phyloP scores from a whole-genome alignment of 805 yeast genomes.

The Saturnispora bothae region DNA sequence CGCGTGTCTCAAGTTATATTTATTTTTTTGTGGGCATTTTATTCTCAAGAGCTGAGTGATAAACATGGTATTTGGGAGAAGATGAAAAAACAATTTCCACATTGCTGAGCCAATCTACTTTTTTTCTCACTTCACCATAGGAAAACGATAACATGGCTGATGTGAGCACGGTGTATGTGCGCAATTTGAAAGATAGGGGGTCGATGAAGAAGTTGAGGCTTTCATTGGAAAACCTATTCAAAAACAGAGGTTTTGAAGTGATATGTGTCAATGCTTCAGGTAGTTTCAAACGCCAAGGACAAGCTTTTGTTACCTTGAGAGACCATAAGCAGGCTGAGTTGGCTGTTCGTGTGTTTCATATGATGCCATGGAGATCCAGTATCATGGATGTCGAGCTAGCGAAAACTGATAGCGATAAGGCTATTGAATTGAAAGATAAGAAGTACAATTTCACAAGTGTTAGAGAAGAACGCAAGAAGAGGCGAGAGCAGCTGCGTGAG shows the following conservation, averaged over 20 bases:
- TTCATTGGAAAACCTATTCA: conserved; percentile 33
- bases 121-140: no score
- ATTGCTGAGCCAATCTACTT: no score
- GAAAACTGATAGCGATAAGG: conserved; percentile 35
- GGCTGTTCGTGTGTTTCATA: conserved; percentile 36
- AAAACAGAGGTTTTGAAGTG: conserved; percentile 35
- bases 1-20: no score
- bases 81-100: no score
- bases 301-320: conserved; percentile 62
- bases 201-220: conserved; percentile 39
- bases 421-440: conserved; percentile 15
- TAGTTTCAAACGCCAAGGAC: conserved; percentile 64
- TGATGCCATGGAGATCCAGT: conserved; percentile 34
- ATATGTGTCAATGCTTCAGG: conserved; percentile 45
- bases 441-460: conserved; percentile 17
- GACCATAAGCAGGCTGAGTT: conserved; percentile 31
- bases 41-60: no score
- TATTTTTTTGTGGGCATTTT: no score
- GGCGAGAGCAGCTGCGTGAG: neutral
- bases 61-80: no score
- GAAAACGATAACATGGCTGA: no score
- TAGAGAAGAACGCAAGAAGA: conserved; percentile 10
- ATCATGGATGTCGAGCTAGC: conserved; percentile 38
- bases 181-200: conserved; percentile 64
- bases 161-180: conserved; percentile 34